Evolutionary conservation across 306 rosid genomes (phyloP).

Genomic region (Clitoria ternatea): DNA sequence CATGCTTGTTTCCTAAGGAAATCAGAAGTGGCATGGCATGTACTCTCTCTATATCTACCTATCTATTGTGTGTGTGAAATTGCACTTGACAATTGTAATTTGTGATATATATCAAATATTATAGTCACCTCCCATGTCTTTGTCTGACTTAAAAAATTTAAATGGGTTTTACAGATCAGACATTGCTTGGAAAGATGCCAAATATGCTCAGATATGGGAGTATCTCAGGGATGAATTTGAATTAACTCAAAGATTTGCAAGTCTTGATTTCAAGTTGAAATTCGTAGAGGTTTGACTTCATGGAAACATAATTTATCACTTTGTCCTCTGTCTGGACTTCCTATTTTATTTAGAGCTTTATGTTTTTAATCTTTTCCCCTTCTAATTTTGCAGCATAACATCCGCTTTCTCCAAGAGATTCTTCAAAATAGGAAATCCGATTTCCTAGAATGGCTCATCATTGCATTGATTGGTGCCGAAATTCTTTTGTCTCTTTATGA

Average conservation of each 20-base stretch:
- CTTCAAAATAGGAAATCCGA: constrained; percentile 95
- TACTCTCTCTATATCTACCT: neutral
- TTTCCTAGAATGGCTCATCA: constrained; percentile 94
- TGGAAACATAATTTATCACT: neutral
- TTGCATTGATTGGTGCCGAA: constrained; percentile 90
- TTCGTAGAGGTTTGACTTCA: constrained; percentile 75
- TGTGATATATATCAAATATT: neutral
- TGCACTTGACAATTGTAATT: neutral
- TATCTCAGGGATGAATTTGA: constrained; percentile 95
- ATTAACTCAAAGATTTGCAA: constrained; percentile 88
- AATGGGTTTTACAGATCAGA: constrained; percentile 65
- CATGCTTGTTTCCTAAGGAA: neutral
- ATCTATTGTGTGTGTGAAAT: neutral
- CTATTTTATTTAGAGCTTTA: neutral
- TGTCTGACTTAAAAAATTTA: neutral
- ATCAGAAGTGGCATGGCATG: neutral
- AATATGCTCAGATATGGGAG: constrained; percentile 99
- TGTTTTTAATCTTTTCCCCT: neutral
- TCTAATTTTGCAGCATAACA: constrained; percentile 67
- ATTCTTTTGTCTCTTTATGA: constrained; percentile 84
- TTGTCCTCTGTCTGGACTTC: neutral
- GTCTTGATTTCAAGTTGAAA: constrained; percentile 96
- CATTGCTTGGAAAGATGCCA: constrained; percentile 99
- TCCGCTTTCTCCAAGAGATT: constrained; percentile 96
- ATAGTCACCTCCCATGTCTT: neutral